Conservation (phyloP, 768 basidiomycete genomes). For the Rhizopogon rudus region DNA sequence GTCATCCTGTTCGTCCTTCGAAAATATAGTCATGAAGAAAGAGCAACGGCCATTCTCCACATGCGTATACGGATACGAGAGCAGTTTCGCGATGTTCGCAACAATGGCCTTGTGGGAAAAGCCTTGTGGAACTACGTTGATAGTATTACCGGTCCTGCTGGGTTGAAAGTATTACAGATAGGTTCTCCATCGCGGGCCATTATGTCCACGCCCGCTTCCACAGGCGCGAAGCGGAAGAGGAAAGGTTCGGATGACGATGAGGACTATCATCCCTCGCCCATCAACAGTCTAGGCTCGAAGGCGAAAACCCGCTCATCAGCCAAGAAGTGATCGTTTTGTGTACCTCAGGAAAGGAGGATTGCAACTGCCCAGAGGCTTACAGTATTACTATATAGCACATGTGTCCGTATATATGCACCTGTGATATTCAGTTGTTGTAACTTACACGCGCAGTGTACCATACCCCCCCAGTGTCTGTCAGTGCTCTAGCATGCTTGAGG, state of each 20-base stretch:
- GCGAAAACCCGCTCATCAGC: conserved; percentile 37
- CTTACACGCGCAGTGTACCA: conserved; percentile 74
- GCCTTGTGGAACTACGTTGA: conserved; percentile 57
- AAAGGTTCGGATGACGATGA: conserved; percentile 30
- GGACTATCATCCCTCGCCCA: conserved; percentile 44
- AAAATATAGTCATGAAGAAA: conserved; percentile 34
- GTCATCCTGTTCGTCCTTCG: conserved; percentile 59
- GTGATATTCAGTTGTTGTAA: conserved; percentile 39
- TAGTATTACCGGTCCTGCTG: conserved; percentile 30
- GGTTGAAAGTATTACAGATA: conserved; percentile 23
- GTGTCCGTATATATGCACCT: not conserved
- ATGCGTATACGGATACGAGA: conserved; percentile 55
- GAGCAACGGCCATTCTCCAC: conserved; percentile 49
- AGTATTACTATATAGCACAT: not conserved
- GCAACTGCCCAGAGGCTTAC: not conserved
- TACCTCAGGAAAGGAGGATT: not conserved
- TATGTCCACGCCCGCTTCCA: conserved; percentile 7
- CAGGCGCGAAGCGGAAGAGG: conserved; percentile 22
- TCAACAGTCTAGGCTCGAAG: conserved; percentile 33
- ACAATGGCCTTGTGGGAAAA: conserved; percentile 51
- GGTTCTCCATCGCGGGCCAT: not conserved
- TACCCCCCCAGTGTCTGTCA: conserved; percentile 59
- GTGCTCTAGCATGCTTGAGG: conserved; percentile 79
- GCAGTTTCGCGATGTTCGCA: conserved; percentile 58
- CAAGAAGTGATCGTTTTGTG: conserved; percentile 16